These are phyloP conservation scores for Dunaliella primolecta DNA, from an alignment of 139 green algal species.

Conservation along the genomic window DNA sequence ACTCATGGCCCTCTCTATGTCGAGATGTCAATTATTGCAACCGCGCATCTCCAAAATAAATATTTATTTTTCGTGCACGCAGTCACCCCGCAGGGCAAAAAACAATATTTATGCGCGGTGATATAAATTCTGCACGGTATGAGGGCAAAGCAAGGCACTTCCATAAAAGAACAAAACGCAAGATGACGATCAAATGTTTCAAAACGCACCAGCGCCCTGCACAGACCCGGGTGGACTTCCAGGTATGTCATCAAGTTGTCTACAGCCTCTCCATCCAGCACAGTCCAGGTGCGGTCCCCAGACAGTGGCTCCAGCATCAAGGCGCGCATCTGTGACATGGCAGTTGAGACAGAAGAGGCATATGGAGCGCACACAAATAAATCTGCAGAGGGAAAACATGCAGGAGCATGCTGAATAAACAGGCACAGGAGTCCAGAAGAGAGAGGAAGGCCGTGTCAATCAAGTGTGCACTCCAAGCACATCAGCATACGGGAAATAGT, in stretches of 20 bases:
- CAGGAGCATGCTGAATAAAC: conserved; percentile 2
- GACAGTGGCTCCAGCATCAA: conserved; percentile 20
- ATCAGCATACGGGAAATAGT: too few species aligned
- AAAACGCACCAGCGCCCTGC: conserved; percentile 20
- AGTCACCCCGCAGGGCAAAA: too few species aligned
- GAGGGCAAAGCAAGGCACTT: background rate
- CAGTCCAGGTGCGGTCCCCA: conserved; percentile 21
- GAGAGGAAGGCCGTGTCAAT: too few species aligned
- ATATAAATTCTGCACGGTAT: too few species aligned
- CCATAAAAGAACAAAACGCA: background rate
- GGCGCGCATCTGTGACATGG: conserved; percentile 12
- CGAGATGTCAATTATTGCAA: too few species aligned
- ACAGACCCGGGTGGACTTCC: conserved; percentile 37
- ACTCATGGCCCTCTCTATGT: too few species aligned
- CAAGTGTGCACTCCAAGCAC: too few species aligned
- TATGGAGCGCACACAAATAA: background rate
- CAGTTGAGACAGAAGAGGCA: background rate
- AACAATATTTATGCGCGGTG: too few species aligned
- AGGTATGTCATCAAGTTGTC: conserved; percentile 21
- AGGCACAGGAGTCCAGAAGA: too few species aligned
- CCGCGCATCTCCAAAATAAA: too few species aligned
- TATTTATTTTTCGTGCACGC: too few species aligned
- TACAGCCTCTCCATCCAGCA: conserved; percentile 26
- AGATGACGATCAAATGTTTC: background rate
- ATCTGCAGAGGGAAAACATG: background rate